Evolutionary conservation across 495 filamentous ascomycete species (phyloP).

Genomic region (Annulohypoxylon nitens): DNA sequence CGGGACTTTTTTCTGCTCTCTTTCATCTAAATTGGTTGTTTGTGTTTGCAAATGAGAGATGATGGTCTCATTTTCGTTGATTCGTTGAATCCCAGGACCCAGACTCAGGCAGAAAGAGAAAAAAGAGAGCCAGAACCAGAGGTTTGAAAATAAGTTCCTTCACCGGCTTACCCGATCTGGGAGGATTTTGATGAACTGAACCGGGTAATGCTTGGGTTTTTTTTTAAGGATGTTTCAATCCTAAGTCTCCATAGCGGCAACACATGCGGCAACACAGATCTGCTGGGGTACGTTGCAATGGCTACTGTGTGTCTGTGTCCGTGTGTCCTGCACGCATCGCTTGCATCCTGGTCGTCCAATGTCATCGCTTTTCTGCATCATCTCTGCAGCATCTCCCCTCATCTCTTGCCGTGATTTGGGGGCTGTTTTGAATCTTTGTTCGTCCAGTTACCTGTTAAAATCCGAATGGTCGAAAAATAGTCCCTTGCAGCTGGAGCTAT

Average conservation of each 20-base stretch:
- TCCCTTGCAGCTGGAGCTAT: constrained; percentile 43
- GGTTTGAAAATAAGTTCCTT: constrained; percentile 15
- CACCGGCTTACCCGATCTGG: constrained; percentile 27
- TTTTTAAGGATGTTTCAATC: constrained; percentile 12
- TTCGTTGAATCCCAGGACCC: constrained; percentile 17
- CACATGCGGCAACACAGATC: constrained; percentile 20
- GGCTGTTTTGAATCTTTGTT: neutral
- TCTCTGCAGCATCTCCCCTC: constrained; percentile 3
- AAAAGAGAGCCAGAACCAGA: neutral
- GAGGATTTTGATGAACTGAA: constrained; percentile 1
- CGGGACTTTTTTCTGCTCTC: constrained; percentile 33
- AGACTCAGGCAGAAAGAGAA: neutral
- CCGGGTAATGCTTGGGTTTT: constrained; percentile 1
- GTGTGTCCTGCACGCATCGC: constrained; percentile 1
- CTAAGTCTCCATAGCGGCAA: constrained; percentile 2
- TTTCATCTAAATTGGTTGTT: constrained; percentile 8
- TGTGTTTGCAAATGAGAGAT: constrained; percentile 25
- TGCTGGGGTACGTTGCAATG: constrained; percentile 4
- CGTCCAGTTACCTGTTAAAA: neutral
- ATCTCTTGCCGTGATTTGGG: constrained; percentile 1
- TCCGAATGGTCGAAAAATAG: constrained; percentile 28
- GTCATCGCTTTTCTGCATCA: neutral
- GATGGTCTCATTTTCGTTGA: constrained; percentile 14
- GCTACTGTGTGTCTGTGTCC: neutral
- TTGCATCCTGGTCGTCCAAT: constrained; percentile 4